Base-by-base conservation (phyloP, 352 stramenopile genomes). In the Thalassiosira hispida region DNA sequence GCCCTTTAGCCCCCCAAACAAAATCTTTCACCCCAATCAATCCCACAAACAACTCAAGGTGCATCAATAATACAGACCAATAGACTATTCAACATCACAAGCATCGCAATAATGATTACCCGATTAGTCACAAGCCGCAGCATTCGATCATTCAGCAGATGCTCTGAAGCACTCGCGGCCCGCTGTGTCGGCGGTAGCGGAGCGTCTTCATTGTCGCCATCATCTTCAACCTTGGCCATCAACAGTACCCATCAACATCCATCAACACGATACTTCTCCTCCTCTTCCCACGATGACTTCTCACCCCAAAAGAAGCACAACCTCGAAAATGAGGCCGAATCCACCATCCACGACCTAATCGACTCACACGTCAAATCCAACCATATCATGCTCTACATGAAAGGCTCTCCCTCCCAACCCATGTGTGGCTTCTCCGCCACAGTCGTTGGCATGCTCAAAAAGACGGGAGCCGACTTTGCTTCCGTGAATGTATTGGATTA, bases 381-480 rank as follows among this genome's bases (percentile, higher is more conserved):
- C 89, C 94, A 88, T 4, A 85, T 99, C 31, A 98, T 99, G 96
- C 91, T 99, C 0, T 99, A 99, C 93, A 99, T 99, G 98, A 99
- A 99, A 89, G 98, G 98, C 63, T 99, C 97, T 70, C 97, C 98
- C 35, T 91, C 90, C 71, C 91, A 95, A 77, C 97, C 98, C 40
- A 95, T 98, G 91, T 99, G 98, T 85, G 97, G 97, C 66, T 99
- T 99, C 85, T 98, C 93, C 51, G 96, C 96, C 81, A 94, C 97
- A 79, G 96, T 99, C 25, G 96, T 99, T 51, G 90, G 95, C 80
- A 98, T 98, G 60, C 83, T 99, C 67, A 85, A 97, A 83, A 72
- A 60, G 11, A 65, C 89, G 52, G 92, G 92, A 6, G 90, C 95
- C 72, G 97, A 97, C 81, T 99, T 99, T 92, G 91, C 96, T 85